phyloP scores from a whole-genome alignment of 1,139 yeast genomes.

The Yarrowia galli region DNA sequence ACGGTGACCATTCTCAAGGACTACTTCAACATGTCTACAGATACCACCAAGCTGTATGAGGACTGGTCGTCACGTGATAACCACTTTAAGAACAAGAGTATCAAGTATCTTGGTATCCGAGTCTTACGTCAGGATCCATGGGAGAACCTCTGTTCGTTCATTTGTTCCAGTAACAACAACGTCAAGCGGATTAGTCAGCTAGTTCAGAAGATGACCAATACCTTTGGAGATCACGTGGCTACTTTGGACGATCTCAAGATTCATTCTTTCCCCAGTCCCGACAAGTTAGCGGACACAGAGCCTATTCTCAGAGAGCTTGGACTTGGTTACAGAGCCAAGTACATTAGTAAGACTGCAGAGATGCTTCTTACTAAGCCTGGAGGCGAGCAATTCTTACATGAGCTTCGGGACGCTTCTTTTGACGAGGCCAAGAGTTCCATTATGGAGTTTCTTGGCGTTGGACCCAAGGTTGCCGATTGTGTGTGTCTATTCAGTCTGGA shows the following conservation, averaged over 20 bases:
- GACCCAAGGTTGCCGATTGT: conserved; percentile 98
- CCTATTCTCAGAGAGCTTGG: conserved; percentile 62
- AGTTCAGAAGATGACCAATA: conserved; percentile 80
- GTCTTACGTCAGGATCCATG: conserved; percentile 94
- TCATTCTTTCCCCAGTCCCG: conserved; percentile 78
- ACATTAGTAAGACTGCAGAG: conserved; percentile 78
- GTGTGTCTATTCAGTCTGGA: conserved; percentile 90
- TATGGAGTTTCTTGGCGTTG: conserved; percentile 82
- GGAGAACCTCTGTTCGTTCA: conserved; percentile 90
- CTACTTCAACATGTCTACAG: conserved; percentile 72
- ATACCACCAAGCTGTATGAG: conserved; percentile 60
- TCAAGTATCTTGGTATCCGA: conserved; percentile 70
- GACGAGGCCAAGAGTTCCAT: conserved; percentile 70
- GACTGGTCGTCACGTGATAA: conserved; percentile 70
- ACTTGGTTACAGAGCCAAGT: conserved; percentile 93
- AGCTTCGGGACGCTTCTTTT: conserved; percentile 58
- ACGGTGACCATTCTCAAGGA: conserved; percentile 61
- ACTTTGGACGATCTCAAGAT: conserved; percentile 64
- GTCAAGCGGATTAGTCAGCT: conserved; percentile 91
- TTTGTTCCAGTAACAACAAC: conserved; percentile 95
- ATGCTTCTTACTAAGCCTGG: conserved; percentile 51
- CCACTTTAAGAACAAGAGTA: conserved; percentile 53
- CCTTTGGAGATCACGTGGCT: conserved; percentile 72
- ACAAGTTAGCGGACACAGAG: conserved; percentile 59
- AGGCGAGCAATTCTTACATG: conserved; percentile 46